phyloP scores from a whole-genome alignment of 176 grass and related monocot species.

The Elymus sibiricus region DNA sequence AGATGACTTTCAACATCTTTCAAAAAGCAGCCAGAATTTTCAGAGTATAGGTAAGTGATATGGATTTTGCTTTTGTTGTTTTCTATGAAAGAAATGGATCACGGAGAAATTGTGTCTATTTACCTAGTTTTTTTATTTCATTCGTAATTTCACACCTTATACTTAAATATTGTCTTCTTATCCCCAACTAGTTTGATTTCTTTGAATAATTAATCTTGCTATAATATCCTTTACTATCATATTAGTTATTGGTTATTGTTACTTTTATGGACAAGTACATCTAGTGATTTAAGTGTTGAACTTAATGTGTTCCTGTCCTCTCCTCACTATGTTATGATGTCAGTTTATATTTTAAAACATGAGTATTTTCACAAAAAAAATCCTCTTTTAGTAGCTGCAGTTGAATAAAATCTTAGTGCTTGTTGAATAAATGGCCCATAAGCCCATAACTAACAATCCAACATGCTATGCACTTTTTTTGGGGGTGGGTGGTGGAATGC shows the following conservation, averaged over 20 bases:
- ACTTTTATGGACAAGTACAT: not conserved
- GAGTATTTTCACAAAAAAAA: not conserved
- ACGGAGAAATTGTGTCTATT: not conserved
- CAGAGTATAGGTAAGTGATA: constrained; percentile 77
- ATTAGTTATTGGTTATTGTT: not conserved
- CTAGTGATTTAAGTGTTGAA: not conserved
- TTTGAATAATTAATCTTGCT: not conserved
- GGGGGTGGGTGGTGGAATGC: not conserved
- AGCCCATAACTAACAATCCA: not conserved
- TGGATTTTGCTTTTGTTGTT: constrained; percentile 8
- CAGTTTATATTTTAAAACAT: not conserved
- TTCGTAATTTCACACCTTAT: not conserved
- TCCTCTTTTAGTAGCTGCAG: not conserved
- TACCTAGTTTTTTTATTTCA: not conserved
- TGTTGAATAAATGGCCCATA: not conserved
- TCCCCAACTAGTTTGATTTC: not conserved
- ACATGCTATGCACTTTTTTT: not conserved
- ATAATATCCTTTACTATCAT: constrained; percentile 1
- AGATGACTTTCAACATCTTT: constrained; percentile 97
- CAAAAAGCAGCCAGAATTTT: constrained; percentile 94
- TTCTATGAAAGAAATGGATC: constrained; percentile 22
- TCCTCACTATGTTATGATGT: not conserved
- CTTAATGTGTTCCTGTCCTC: not conserved
- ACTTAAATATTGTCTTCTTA: not conserved
- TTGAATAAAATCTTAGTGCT: not conserved